Percentiles rank a stretch among this genome's conserved stretches.
phyloP scores from a whole-genome alignment of 2,329 filamentous ascomycete genomes.

The Sporothrix humicola region DNA sequence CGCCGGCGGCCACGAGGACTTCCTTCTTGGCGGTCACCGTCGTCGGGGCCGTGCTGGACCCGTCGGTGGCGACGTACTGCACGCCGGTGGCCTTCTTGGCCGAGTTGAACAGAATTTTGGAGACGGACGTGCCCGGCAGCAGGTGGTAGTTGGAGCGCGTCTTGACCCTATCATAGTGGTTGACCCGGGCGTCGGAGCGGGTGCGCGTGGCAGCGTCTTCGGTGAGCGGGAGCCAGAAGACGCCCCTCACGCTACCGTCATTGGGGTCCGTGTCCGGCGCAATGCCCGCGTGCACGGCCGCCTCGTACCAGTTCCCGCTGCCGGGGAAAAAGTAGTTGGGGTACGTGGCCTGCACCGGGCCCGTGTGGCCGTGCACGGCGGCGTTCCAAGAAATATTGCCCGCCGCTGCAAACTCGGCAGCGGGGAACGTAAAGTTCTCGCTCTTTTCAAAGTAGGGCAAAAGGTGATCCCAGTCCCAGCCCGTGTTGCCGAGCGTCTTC shows the following conservation, averaged over 20 bases:
- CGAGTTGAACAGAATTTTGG: conserved; percentile 49
- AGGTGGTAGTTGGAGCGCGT: conserved; percentile 49
- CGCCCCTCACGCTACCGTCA: conserved; percentile 39
- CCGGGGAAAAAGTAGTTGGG: conserved; percentile 45
- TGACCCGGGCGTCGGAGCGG: conserved; percentile 49
- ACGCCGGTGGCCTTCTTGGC: conserved; percentile 62
- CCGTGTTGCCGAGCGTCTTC: conserved; percentile 61
- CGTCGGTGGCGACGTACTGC: conserved; percentile 58
- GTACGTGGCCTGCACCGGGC: conserved; percentile 44
- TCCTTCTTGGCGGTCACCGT: conserved; percentile 43
- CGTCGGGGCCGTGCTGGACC: conserved; percentile 39
- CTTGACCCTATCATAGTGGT: conserved; percentile 49
- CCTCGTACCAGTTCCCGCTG: conserved; percentile 36
- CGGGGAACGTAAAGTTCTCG: conserved; percentile 44
- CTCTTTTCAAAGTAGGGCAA: conserved; percentile 40
- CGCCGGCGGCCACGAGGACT: conserved; percentile 52
- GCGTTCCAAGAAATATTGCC: conserved; percentile 44
- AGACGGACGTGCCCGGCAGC: conserved; percentile 55
- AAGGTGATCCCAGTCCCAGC: conserved; percentile 60
- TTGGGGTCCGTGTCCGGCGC: conserved; percentile 30
- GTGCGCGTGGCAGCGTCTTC: conserved; percentile 39
- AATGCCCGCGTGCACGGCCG: conserved; percentile 22
- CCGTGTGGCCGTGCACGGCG: conserved; percentile 41
- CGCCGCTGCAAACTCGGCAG: conserved; percentile 38
- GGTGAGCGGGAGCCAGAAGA: conserved; percentile 30